A percentile compares a stretch with the other conserved stretches of the same genome.
These are phyloP conservation scores for Nothophaeocryptopus gaeumannii DNA, from an alignment of 2,329 filamentous ascomycete genomes.

Conservation along the genomic window DNA sequence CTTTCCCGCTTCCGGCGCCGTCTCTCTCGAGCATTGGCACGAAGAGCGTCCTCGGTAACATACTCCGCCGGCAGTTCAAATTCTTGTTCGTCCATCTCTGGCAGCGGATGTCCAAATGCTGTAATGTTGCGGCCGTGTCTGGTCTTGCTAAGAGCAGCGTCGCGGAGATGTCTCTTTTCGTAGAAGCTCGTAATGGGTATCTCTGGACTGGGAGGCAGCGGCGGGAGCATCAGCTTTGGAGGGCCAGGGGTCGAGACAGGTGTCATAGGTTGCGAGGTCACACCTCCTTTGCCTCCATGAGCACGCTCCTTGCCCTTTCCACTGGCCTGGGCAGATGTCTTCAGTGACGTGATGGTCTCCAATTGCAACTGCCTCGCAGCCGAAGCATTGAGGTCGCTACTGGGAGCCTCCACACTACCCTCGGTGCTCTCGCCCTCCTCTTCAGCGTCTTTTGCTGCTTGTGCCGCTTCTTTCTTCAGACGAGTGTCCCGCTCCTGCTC, in stretches of 20 bases:
- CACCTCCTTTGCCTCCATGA: conserved; percentile 5
- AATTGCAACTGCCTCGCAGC: conserved; percentile 73
- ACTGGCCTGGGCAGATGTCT: conserved; percentile 32
- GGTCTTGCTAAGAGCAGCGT: conserved; percentile 70
- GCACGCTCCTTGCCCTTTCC: conserved; percentile 35
- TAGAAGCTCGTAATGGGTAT: conserved; percentile 77
- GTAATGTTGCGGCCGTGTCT: conserved; percentile 68
- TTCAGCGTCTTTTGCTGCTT: conserved; percentile 48
- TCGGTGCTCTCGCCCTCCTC: conserved; percentile 40
- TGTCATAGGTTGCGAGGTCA: conserved; percentile 14
- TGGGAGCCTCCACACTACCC: conserved; percentile 53
- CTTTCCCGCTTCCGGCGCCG: conserved; percentile 59
- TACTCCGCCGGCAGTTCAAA: conserved; percentile 72
- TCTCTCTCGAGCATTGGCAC: conserved; percentile 61
- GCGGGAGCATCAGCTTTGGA: conserved; percentile 27
- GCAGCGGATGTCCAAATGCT: conserved; percentile 79
- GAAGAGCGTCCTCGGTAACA: conserved; percentile 47
- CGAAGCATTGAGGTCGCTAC: conserved; percentile 67
- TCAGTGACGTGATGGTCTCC: conserved; percentile 60
- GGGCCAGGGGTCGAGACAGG: conserved; percentile 15
- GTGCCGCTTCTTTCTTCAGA: conserved; percentile 67
- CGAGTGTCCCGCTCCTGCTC: conserved; percentile 84
- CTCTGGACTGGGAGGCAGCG: conserved; percentile 32
- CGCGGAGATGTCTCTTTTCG: conserved; percentile 72
- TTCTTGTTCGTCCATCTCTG: conserved; percentile 66